Percentiles rank a stretch among this genome's conserved stretches.
These are phyloP conservation scores for Silene noctiflora DNA, from an alignment of 179 eudicot genomes.

Conservation along the genomic window DNA sequence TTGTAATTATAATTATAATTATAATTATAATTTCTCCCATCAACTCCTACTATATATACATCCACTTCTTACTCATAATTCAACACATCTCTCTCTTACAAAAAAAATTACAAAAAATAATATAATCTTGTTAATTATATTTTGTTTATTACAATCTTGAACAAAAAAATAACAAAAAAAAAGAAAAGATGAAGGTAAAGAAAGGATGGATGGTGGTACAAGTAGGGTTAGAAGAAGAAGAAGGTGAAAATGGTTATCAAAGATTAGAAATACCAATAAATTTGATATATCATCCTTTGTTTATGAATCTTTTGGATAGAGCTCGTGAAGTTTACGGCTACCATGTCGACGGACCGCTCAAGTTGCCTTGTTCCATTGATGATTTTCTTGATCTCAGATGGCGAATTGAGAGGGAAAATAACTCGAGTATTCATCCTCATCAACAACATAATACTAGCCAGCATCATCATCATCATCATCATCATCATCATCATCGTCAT, in stretches of 20 bases:
- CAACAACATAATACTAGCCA: not conserved
- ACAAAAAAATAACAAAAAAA: not conserved
- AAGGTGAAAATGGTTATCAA: conserved; percentile 18
- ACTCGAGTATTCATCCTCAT: not conserved
- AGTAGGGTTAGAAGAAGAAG: conserved; percentile 41
- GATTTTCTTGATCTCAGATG: conserved; percentile 43
- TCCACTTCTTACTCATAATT: not conserved
- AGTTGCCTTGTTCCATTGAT: conserved; percentile 44
- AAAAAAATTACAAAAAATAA: not conserved
- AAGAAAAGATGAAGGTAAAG: conserved; percentile 33
- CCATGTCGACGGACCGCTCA: conserved; percentile 39
- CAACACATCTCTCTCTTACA: not conserved
- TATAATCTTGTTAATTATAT: not conserved
- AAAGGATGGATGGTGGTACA: conserved; percentile 42
- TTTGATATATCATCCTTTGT: conserved; percentile 41
- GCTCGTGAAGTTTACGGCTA: conserved; percentile 52
- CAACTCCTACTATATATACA: conserved; percentile 24
- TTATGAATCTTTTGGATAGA: conserved; percentile 32
- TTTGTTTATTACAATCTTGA: not conserved
- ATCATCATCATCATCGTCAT: conserved; percentile 20
- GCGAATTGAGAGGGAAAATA: conserved; percentile 37
- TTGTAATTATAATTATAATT: no score
- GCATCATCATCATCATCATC: no score
- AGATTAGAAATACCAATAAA: conserved; percentile 46
- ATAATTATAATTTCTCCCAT: not conserved